These are phyloP conservation scores for Pseudopyricularia cyperi DNA, from an alignment of 2,329 filamentous ascomycete species.

Conservation along the genomic window DNA sequence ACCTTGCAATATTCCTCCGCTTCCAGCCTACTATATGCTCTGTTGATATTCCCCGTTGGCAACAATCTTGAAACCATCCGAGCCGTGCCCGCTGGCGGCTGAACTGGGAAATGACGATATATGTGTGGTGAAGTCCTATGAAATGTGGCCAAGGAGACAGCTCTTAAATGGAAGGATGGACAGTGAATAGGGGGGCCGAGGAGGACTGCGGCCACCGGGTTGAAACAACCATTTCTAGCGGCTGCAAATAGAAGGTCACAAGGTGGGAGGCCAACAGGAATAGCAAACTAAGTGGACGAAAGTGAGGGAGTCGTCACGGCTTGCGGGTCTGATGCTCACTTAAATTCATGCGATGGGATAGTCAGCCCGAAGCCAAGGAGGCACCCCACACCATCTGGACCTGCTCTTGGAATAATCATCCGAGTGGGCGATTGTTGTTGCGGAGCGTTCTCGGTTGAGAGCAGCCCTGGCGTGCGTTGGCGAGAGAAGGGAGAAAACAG, in stretches of 20 bases:
- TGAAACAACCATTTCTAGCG: not conserved
- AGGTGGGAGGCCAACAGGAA: not conserved
- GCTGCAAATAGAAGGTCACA: not conserved
- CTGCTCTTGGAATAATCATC: too few species aligned
- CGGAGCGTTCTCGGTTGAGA: not conserved
- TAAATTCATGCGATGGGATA: not conserved
- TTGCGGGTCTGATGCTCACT: not conserved
- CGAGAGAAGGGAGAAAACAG: not conserved
- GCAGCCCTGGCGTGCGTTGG: not conserved
- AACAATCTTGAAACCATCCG: too few species aligned
- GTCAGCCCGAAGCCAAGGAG: not conserved
- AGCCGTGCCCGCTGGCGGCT: too few species aligned
- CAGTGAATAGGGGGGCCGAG: not conserved
- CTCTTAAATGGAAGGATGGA: not conserved
- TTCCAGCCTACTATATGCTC: too few species aligned
- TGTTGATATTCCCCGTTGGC: too few species aligned
- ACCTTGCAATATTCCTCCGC: too few species aligned
- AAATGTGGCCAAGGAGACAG: too few species aligned
- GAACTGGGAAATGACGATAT: too few species aligned
- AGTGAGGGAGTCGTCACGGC: not conserved
- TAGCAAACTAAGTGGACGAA: constrained; percentile 5
- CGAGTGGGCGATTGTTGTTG: not conserved
- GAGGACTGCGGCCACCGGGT: not conserved
- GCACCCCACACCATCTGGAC: not conserved
- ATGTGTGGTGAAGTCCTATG: too few species aligned